Conservation (phyloP, 192 early-diverging fungal genomes). For the Coemansia sp. region DNA sequence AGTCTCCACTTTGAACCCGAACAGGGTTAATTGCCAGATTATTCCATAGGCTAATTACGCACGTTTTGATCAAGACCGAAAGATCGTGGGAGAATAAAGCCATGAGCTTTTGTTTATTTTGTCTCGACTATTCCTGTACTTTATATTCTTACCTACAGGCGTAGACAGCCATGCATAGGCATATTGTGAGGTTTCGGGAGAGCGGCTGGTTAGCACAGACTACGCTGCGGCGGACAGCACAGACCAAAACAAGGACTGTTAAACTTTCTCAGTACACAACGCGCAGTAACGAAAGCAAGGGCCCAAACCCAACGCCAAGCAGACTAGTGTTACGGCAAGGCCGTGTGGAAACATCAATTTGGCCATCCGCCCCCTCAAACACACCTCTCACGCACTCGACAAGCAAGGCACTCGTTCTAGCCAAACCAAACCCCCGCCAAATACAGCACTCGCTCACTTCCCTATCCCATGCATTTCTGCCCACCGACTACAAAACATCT, state of each 20-base stretch:
- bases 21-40: too few species aligned
- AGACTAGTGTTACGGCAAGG: background rate
- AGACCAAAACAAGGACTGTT: background rate
- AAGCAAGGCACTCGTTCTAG: too few species aligned
- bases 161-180: background rate
- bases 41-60: background rate
- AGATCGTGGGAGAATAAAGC: background rate
- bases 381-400: too few species aligned
- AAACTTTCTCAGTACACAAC: background rate
- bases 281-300: background rate
- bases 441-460: background rate
- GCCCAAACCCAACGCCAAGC: background rate
- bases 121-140: background rate
- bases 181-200: background rate
- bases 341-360: background rate
- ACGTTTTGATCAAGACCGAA: background rate
- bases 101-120: background rate
- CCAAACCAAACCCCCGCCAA: background rate
- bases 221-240: background rate
- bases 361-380: background rate
- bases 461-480: constrained; percentile 61
- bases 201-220: too few species aligned
- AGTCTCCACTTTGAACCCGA: background rate
- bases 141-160: background rate
- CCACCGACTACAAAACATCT: constrained; percentile 70